Percentiles rank a stretch among this genome's conserved stretches.
phyloP scores from a whole-genome alignment of 225 moss, liverwort and hornwort genomes.

The Asterella californica region DNA sequence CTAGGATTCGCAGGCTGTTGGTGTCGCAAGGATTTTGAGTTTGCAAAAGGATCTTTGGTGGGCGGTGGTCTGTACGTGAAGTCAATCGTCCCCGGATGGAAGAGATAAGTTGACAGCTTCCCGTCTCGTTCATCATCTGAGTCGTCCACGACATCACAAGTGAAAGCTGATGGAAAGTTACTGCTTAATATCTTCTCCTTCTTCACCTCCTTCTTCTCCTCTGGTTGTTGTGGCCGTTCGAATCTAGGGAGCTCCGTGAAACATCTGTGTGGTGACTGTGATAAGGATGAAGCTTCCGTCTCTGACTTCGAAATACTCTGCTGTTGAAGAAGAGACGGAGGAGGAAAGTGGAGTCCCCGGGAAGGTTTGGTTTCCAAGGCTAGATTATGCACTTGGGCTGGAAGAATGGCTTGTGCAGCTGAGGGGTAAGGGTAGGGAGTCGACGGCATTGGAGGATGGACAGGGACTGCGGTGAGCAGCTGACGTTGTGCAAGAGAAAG shows the following conservation, averaged over 20 bases:
- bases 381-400: neutral
- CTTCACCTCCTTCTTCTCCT: neutral
- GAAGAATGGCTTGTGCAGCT: neutral
- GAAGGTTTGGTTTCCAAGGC: neutral
- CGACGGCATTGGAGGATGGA: neutral
- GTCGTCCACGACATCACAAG: conserved; percentile 8
- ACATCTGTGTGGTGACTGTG: neutral
- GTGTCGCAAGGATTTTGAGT: conserved; percentile 34
- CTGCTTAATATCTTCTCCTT: neutral
- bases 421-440: neutral
- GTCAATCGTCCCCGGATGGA: neutral
- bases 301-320: neutral
- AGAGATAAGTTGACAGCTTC: conserved; percentile 4
- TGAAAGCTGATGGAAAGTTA: neutral
- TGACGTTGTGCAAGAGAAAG: neutral
- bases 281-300: neutral
- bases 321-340: neutral
- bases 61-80: conserved; percentile 17
- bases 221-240: neutral
- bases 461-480: neutral
- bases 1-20: conserved; percentile 32
- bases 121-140: conserved; percentile 12
- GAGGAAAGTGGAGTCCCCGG: neutral
- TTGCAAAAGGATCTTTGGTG: conserved; percentile 21
- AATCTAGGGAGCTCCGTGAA: neutral